Evolutionary conservation across 2,329 filamentous ascomycete species (phyloP).

Genomic region (Colletotrichum sp.): DNA sequence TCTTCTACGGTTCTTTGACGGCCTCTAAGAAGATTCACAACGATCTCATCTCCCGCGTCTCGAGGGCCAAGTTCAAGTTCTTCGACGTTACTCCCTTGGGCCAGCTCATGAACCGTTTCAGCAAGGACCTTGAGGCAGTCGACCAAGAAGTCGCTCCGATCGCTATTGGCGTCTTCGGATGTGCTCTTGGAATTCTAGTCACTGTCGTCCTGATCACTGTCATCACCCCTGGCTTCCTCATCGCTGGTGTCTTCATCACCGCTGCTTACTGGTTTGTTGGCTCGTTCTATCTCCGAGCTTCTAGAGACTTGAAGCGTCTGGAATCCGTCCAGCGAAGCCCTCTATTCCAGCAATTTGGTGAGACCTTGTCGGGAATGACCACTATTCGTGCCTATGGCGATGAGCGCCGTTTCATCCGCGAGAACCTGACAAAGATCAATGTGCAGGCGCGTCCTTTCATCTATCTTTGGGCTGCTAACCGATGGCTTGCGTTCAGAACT

Average conservation of each 20-base stretch:
- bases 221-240: conserved; percentile 89
- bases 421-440: conserved; percentile 89
- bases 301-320: conserved; percentile 92
- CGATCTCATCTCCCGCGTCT: conserved; percentile 77
- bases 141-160: conserved; percentile 96
- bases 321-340: conserved; percentile 95
- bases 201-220: conserved; percentile 86
- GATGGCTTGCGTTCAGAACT: conserved; percentile 93
- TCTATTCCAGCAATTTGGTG: conserved; percentile 96
- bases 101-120: conserved; percentile 98
- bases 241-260: conserved; percentile 86
- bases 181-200: conserved; percentile 72
- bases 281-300: conserved; percentile 87
- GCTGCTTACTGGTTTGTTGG: conserved; percentile 83
- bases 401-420: conserved; percentile 88
- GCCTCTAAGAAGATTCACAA: conserved; percentile 87
- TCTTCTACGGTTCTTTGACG: conserved; percentile 90
- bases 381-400: conserved; percentile 97
- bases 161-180: conserved; percentile 78
- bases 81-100: conserved; percentile 96
- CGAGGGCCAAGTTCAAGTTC: conserved; percentile 93
- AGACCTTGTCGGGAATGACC: conserved; percentile 92
- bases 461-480: conserved; percentile 94
- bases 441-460: conserved; percentile 92
- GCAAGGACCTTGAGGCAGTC: conserved; percentile 92